These are phyloP conservation scores for Metschnikowia noctiluminum DNA, from an alignment of 805 yeast species.

Conservation along the genomic window DNA sequence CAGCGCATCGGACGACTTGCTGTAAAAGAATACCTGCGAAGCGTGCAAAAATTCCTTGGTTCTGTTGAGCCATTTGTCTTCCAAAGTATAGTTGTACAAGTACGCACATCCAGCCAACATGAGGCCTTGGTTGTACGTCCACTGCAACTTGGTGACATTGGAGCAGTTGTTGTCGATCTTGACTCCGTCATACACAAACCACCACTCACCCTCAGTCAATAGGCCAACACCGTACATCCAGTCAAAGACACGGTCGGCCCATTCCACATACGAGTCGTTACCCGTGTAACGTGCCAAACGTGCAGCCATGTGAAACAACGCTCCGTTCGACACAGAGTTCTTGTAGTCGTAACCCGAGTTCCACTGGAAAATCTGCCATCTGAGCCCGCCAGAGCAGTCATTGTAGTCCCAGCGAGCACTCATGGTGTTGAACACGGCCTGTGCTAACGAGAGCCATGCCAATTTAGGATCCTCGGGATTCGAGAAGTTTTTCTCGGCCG, in stretches of 20 bases:
- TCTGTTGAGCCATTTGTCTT: constrained; percentile 63
- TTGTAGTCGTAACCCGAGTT: constrained; percentile 92
- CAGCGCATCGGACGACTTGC: constrained; percentile 27
- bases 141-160: constrained; percentile 54
- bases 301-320: constrained; percentile 82
- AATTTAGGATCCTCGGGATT: constrained; percentile 55
- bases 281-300: constrained; percentile 80
- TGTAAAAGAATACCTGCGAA: constrained; percentile 51
- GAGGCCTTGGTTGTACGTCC: constrained; percentile 88
- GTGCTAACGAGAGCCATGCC: constrained; percentile 80
- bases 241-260: constrained; percentile 73
- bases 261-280: constrained; percentile 67
- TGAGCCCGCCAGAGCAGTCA: constrained; percentile 80
- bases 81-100: constrained; percentile 68
- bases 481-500: constrained; percentile 84
- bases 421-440: constrained; percentile 91
- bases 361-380: constrained; percentile 97
- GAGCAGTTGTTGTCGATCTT: constrained; percentile 58
- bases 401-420: constrained; percentile 77
- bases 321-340: constrained; percentile 88
- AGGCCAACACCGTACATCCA: constrained; percentile 61
- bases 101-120: constrained; percentile 78
- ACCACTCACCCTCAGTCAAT: constrained; percentile 43
- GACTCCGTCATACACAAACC: constrained; percentile 76
- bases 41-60: constrained; percentile 55